Base-by-base conservation (phyloP, 176 grass and related monocot species). In the Musa itinerans region DNA sequence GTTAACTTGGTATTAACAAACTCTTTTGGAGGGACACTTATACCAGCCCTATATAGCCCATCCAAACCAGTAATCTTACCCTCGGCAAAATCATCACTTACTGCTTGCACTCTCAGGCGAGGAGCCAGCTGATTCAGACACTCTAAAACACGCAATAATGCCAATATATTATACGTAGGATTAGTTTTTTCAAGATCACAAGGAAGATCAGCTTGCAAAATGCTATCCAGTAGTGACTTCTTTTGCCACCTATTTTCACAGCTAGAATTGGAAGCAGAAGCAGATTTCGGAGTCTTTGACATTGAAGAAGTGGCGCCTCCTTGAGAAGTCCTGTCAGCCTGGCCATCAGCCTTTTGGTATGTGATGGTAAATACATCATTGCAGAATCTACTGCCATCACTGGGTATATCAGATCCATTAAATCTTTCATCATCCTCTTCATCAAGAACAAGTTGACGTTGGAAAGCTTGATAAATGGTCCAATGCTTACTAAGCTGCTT, bases 1-100 rank as follows among this genome's bases (percentile, higher is more conserved):
- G 92, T 92, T 80, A 96, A 75, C 76, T 96, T 96, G 73, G 68
- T 89, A 55, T 86, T 96, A 49, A 96, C 74, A 84, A 96, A 96
- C 52, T 92, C 89, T 62, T 96, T 87, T 0, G 67, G 66, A 13
- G 83, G 85, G 27, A 96, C 81, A 56, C 78, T 85, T 16, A 72
- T 13, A 85, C 89, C 83, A 64, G 61, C 65, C 49, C 63, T 74
- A 48, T 92, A 84, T 20, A 92, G 34, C 29, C 72, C 79, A 54
- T 90, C 78, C 21, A 92, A 65, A 3, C 54, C 82, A 52, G 4
- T n/a, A 58, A 92, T 63, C 29, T 85, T 87, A 15, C 89, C 92
- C 69, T 86, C 76, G 19, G 81, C 85, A 84, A 92, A 96, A 81
- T 92, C 78, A 76, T 92, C 89, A 83, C 75, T 86, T 6, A 74